These are phyloP conservation scores for Priceomyces melissophilus DNA, from an alignment of 805 yeast genomes.

Conservation along the genomic window DNA sequence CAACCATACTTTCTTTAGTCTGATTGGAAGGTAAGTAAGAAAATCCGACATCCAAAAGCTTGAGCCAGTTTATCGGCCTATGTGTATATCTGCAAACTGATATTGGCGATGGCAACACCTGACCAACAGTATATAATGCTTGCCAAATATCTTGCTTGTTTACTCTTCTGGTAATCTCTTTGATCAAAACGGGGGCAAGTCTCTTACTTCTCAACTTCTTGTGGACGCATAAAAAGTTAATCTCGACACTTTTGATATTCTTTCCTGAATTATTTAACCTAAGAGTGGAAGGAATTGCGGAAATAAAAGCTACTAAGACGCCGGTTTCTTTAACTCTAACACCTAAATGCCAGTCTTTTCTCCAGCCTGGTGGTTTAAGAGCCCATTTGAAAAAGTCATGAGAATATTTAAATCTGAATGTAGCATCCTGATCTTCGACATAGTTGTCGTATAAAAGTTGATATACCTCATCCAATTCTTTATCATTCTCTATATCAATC, in stretches of 20 bases:
- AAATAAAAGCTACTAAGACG: constrained; percentile 85
- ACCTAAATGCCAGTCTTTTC: constrained; percentile 86
- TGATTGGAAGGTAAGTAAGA: constrained; percentile 70
- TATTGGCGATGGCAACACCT: constrained; percentile 88
- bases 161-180: constrained; percentile 91
- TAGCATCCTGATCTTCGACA: constrained; percentile 91
- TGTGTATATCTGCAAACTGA: constrained; percentile 87
- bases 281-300: constrained; percentile 79
- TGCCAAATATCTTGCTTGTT: constrained; percentile 87
- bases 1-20: constrained; percentile 65
- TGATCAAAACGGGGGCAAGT: constrained; percentile 88
- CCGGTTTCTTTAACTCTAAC: constrained; percentile 77
- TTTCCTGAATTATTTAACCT: constrained; percentile 50
- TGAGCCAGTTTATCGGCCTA: constrained; percentile 91
- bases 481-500: constrained; percentile 53
- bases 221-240: constrained; percentile 91
- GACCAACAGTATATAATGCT: constrained; percentile 92
- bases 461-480: constrained; percentile 73
- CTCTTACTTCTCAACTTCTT: constrained; percentile 91
- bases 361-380: constrained; percentile 90
- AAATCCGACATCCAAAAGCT: constrained; percentile 86
- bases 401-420: constrained; percentile 87
- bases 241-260: constrained; percentile 67
- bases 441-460: constrained; percentile 81
- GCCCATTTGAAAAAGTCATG: constrained; percentile 89